Conservation (phyloP, 2,329 filamentous ascomycete genomes). For the Penicillium sp. region DNA sequence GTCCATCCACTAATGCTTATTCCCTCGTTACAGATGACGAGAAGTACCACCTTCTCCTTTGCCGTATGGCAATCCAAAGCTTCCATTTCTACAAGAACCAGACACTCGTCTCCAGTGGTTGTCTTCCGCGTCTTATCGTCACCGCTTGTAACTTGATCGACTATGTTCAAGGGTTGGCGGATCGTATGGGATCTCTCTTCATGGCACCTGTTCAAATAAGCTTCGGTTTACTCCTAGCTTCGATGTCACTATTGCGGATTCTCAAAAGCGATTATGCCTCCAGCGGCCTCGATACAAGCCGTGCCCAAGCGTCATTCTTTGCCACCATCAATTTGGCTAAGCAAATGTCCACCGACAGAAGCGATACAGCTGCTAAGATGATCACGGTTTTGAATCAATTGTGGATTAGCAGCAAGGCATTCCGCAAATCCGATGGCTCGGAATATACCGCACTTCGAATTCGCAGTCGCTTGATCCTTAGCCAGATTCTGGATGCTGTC, state of each 20-base stretch:
- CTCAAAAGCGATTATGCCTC: constrained; percentile 34
- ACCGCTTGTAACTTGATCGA: constrained; percentile 35
- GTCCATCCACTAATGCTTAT: constrained; percentile 1
- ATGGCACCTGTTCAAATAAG: constrained; percentile 29
- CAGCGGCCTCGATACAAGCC: constrained; percentile 32
- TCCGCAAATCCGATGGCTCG: constrained; percentile 38
- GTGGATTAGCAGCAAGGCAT: constrained; percentile 43
- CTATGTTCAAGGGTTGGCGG: constrained; percentile 23
- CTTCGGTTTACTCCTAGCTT: constrained; percentile 32
- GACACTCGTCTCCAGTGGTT: constrained; percentile 25
- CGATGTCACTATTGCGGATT: constrained; percentile 35
- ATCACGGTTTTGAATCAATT: constrained; percentile 36
- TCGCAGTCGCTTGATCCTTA: constrained; percentile 38
- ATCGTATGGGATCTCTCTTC: constrained; percentile 19
- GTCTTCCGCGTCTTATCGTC: constrained; percentile 25
- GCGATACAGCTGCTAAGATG: constrained; percentile 35
- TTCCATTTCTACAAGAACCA: constrained; percentile 39
- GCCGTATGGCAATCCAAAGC: constrained; percentile 34
- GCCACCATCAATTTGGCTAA: constrained; percentile 39
- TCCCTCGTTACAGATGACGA: constrained; percentile 26
- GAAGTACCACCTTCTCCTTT: constrained; percentile 28
- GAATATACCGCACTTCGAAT: constrained; percentile 38
- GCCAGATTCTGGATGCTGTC: constrained; percentile 39
- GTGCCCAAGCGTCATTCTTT: constrained; percentile 36
- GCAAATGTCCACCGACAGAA: constrained; percentile 37